phyloP scores from a whole-genome alignment of 2,329 filamentous ascomycete genomes.

The Xylaria digitata region DNA sequence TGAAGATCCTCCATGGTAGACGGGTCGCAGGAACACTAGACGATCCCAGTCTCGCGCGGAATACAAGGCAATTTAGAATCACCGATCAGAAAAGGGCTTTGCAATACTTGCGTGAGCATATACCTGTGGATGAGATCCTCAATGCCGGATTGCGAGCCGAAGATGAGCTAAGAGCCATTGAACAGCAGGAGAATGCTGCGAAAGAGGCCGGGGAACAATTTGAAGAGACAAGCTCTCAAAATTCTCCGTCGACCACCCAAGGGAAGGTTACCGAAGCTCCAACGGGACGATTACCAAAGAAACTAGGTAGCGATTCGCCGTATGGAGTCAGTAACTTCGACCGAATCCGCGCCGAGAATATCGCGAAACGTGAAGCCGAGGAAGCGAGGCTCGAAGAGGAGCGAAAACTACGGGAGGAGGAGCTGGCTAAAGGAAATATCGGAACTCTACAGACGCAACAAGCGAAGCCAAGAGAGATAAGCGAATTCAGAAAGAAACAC shows the following conservation, averaged over 20 bases:
- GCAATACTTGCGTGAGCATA: slow-evolving; percentile 64
- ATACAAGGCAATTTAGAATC: slow-evolving; percentile 59
- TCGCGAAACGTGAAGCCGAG: slow-evolving; percentile 61
- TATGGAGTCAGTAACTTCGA: slow-evolving; percentile 70
- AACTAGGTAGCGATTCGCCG: slow-evolving; percentile 56
- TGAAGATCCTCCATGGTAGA: slow-evolving; percentile 70
- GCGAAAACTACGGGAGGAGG: slow-evolving; percentile 56
- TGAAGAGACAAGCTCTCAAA: slow-evolving; percentile 30
- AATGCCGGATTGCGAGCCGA: slow-evolving; percentile 72
- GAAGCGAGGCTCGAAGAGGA: slow-evolving; percentile 58
- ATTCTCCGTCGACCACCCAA: slow-evolving; percentile 33
- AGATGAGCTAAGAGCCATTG: slow-evolving; percentile 68
- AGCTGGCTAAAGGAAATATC: slow-evolving; percentile 51
- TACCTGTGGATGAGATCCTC: slow-evolving; percentile 69
- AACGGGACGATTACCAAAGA: slow-evolving; percentile 46
- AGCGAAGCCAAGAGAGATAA: slow-evolving; percentile 52
- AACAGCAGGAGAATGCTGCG: slow-evolving; percentile 48
- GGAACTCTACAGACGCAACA: slow-evolving; percentile 58
- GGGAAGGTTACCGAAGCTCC: slow-evolving; percentile 31
- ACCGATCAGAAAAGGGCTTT: slow-evolving; percentile 61
- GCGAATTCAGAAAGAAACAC: slow-evolving; percentile 56
- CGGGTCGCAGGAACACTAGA: slow-evolving; percentile 72
- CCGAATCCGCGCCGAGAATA: slow-evolving; percentile 65
- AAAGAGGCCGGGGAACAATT: slow-evolving; percentile 42
- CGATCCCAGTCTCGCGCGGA: slow-evolving; percentile 63